A percentile compares a stretch with the other conserved stretches of the same genome.
Conservation (phyloP, 257 asterid species). For the Salvia splendens region DNA sequence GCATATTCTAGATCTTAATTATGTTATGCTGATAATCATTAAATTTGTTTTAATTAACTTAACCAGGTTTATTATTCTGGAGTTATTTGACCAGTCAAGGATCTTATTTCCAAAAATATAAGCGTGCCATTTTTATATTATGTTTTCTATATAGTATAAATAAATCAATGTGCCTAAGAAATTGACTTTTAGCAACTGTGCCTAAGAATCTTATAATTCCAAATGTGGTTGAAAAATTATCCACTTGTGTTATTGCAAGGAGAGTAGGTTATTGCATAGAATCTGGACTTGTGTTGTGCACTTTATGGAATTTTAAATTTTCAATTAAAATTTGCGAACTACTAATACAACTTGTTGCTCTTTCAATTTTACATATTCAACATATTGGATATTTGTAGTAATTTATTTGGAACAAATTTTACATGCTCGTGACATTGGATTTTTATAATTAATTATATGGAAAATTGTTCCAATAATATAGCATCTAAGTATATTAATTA, state of each 20-base stretch:
- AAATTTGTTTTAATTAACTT: background rate
- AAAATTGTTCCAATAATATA: too few relatives aligned
- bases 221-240: conserved; percentile 7
- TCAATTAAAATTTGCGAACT: too few relatives aligned
- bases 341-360: too few relatives aligned
- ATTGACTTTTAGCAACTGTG: background rate
- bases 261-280: background rate
- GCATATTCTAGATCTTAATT: background rate
- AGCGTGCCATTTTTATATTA: background rate
- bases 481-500: too few relatives aligned
- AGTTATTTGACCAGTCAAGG: background rate
- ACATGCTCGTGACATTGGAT: too few relatives aligned
- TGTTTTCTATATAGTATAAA: background rate
- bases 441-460: too few relatives aligned
- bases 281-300: background rate
- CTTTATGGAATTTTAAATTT: background rate
- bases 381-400: too few relatives aligned
- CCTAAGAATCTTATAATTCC: background rate
- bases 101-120: background rate
- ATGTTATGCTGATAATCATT: background rate
- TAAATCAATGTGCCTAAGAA: background rate
- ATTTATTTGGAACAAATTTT: too few relatives aligned
- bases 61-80: background rate
- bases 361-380: too few relatives aligned
- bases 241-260: conserved; percentile 2